Conservation (phyloP, 78 protist species). For the Protostelium mycophagum region DNA sequence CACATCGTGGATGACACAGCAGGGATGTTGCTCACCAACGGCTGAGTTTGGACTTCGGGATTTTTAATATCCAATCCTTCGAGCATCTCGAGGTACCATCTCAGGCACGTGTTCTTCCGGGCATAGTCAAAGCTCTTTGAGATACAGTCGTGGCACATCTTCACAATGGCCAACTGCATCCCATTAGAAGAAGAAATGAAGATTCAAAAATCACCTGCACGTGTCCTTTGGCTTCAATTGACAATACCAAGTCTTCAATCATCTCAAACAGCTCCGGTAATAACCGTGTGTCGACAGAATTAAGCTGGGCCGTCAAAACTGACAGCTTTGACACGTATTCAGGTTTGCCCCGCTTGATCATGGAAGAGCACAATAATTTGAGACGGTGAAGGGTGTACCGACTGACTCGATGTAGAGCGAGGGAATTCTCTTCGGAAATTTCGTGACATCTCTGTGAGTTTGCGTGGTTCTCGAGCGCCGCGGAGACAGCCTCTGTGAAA, state of each 20-base stretch:
- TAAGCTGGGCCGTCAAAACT: background rate
- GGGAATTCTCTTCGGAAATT: background rate
- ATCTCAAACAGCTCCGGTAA: background rate
- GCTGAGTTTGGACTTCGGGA: too few species aligned
- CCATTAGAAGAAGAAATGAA: background rate
- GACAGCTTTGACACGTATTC: background rate
- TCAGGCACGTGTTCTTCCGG: background rate
- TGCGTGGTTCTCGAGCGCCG: background rate
- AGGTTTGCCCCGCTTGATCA: background rate
- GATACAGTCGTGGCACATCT: background rate
- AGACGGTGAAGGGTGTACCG: background rate
- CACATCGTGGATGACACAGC: too few species aligned
- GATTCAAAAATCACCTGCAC: background rate
- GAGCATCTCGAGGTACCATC: background rate
- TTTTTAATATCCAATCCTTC: background rate
- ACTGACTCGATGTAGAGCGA: background rate
- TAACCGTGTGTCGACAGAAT: background rate
- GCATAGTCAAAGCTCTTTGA: background rate
- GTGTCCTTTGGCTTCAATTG: background rate
- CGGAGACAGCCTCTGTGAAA: background rate
- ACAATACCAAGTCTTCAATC: background rate
- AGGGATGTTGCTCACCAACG: too few species aligned
- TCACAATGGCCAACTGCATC: background rate
- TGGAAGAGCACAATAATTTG: background rate
- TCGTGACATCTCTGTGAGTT: background rate